Base-by-base conservation (phyloP, 176 grass and related monocot genomes). In the Areca catechu region DNA sequence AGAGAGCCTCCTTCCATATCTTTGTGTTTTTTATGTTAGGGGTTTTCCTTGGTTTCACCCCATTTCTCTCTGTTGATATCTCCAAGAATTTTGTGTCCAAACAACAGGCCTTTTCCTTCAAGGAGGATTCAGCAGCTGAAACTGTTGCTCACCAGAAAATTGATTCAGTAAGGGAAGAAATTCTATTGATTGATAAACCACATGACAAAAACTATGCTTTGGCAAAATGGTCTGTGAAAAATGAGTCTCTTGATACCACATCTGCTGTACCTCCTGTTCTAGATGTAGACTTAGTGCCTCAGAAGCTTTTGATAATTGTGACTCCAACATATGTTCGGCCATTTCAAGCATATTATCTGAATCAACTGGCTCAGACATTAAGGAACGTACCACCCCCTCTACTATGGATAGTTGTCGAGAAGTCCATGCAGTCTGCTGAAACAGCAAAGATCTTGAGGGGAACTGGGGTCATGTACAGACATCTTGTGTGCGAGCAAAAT, bases 391-490 rank as follows among this genome's bases (percentile, higher is more conserved):
- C 76, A 2, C 64, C 83, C 56, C 92, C 92, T 63, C 72, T 97
- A 55, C 54, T 97, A 17, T 97, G 92, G 92, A 72, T 97, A 74
- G 92, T 97, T 22, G 86, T 91, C 22, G 92, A 97, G 71, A 83
- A 77, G 80, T 85, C 76, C 47, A 64, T 77, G 49, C 73, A 82
- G 53, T 88, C 92, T 1, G 48, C 61, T 63, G 65, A 88, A 65
- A 91, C 92, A 71, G 66, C 80, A 56, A 72, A 81, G 58, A 84
- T 97, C 62, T 66, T 97, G 49, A 97, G 87, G 75, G 77, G 86
- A 69, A 88, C 86, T 19, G 86, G 92, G 51, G 49, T 97, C 58
- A 91, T 97, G 86, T 91, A 91, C 62, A 89, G 92, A 54, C 92
- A 97, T 88, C 71, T 97, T 74, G 52, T 79, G 21, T 97, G 92